Conservation (phyloP, 176 grass and related monocot genomes). For the Raddia distichophylla region DNA sequence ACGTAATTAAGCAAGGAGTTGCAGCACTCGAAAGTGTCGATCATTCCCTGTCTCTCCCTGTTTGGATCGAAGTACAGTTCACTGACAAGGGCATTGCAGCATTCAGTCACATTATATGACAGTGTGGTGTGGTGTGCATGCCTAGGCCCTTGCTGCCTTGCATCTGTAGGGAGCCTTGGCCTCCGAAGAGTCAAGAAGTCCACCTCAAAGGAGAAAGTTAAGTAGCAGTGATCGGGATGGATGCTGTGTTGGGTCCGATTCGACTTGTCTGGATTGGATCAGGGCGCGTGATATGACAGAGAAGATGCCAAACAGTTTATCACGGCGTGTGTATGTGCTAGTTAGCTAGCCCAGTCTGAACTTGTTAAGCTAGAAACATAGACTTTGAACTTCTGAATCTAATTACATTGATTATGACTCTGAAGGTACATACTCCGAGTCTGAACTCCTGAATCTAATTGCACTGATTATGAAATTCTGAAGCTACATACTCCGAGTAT, state of each 20-base stretch:
- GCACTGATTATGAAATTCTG: not conserved
- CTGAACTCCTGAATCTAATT: no score
- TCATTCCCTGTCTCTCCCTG: not conserved
- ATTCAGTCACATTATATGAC: not conserved
- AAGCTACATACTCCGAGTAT: not conserved
- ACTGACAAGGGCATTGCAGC: not conserved
- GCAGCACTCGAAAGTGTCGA: not conserved
- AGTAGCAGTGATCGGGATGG: not conserved
- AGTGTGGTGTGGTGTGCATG: not conserved
- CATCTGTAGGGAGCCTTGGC: not conserved
- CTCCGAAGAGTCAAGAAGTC: not conserved
- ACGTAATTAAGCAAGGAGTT: not conserved
- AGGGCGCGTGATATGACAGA: not conserved
- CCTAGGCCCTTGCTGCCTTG: no score
- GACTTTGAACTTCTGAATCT: no score
- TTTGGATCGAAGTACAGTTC: not conserved
- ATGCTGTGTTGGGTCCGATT: conserved; percentile 7
- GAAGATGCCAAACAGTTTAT: not conserved
- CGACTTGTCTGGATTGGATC: conserved; percentile 10
- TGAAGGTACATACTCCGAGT: not conserved
- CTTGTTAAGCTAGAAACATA: not conserved
- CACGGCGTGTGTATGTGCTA: not conserved
- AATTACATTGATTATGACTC: not conserved
- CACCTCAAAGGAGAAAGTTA: not conserved
- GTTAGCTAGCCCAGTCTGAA: not conserved